Evolutionary conservation across 163 green algal genomes (phyloP), one percentile per base, ranked within the genome.

Genomic region (Picocystis sp.): DNA sequence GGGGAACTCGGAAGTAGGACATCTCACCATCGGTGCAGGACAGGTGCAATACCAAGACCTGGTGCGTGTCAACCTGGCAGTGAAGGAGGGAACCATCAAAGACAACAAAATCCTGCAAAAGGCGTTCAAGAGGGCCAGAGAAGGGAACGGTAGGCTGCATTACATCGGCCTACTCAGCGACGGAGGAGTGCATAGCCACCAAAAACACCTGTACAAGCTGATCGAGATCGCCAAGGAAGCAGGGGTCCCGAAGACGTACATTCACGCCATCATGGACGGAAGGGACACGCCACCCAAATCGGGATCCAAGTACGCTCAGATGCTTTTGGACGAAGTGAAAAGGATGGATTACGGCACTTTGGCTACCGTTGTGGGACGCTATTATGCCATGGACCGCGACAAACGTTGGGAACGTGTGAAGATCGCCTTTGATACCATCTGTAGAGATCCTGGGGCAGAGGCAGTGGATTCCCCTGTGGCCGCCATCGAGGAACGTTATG

Each of bases 321-420:
- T 38, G 29, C 29, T 38, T 38, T 8, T 38, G 29, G 29, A 38
- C 29, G 29, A 38, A 8, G 5, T 38, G 29, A 38, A 38, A 12
- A 38, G 8, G 29, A 38, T 38, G 29, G 29, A 38, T 5, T 38
- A 38, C 8, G 53, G 53, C 34, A 3, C 13, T 6, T 43, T 60
- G 22, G 34, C 41, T 6, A 57, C 43, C 38, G 14, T 60, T 3
- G n/a, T 21, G 33, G 53, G 53, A n/a, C 41, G 53, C 9, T 60
- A 60, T 10, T 60, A 34, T 3, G 53, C 53, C 15, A 60, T 60
- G 53, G 53, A 60, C 53, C 43, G 53, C 43, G 53, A 60, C 42
- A 60, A 60, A 23, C 53, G 53, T 3, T 60, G 53, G 53, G 53
- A 60, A n/a, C 43, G 53, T 22, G 38, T 60, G 3, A 29, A 58